These are phyloP conservation scores for Paspalum vaginatum DNA, from an alignment of 176 grass and related monocot genomes.

Conservation along the genomic window DNA sequence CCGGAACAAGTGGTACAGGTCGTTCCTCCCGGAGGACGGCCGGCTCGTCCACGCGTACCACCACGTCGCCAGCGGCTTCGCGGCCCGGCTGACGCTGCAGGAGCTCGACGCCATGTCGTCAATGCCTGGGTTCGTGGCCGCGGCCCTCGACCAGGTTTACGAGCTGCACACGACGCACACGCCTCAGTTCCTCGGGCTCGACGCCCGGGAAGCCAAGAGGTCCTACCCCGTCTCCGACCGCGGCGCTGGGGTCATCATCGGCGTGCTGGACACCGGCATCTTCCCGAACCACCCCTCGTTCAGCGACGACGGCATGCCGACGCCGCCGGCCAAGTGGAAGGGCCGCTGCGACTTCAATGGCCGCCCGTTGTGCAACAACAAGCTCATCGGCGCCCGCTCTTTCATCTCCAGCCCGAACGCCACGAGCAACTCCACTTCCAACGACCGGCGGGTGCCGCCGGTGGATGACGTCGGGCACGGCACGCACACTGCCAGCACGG, in stretches of 20 bases:
- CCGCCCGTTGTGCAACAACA: conserved; percentile 56
- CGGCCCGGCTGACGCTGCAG: conserved; percentile 38
- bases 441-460: background rate
- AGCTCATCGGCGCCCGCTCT: conserved; percentile 60
- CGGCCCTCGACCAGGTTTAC: conserved; percentile 30
- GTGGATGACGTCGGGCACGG: conserved; percentile 41
- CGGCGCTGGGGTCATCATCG: conserved; percentile 63
- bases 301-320: conserved; percentile 49
- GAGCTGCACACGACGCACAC: conserved; percentile 60
- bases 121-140: conserved; percentile 49
- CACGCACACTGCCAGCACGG: conserved; percentile 63
- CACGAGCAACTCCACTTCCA: background rate
- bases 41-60: conserved; percentile 54
- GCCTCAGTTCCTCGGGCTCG: conserved; percentile 56
- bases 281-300: conserved; percentile 59
- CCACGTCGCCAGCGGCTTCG: conserved; percentile 63
- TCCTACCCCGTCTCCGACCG: background rate
- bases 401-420: background rate
- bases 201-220: background rate
- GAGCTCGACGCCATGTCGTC: conserved; percentile 39
- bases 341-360: conserved; percentile 74
- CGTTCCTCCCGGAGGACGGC: conserved; percentile 41
- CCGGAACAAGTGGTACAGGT: conserved; percentile 42
- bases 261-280: conserved; percentile 61
- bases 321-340: conserved; percentile 63